Percentiles rank a stretch among this genome's conserved stretches.
Conservation (phyloP, 2,329 filamentous ascomycete genomes). For the Didymella pomorum region DNA sequence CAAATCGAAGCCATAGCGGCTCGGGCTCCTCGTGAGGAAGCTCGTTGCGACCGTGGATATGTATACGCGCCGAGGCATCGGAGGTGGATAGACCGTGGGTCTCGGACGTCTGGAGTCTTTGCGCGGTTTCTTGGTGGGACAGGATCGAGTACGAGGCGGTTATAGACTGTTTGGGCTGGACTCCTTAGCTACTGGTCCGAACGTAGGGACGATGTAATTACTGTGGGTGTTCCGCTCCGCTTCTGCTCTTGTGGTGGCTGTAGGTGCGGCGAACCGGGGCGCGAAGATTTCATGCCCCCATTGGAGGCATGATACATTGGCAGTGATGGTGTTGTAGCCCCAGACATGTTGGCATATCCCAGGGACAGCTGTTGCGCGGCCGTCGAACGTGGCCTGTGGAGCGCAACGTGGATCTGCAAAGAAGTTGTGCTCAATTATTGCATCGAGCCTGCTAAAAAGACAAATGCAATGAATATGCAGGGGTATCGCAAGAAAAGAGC, state of each 20-base stretch:
- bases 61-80: conserved; percentile 81
- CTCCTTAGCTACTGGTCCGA: conserved; percentile 18
- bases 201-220: conserved; percentile 21
- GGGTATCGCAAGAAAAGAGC: conserved; percentile 14
- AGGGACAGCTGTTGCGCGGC: conserved; percentile 40
- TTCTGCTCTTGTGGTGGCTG: conserved; percentile 38
- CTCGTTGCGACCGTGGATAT: conserved; percentile 88
- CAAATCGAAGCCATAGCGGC: conserved; percentile 90
- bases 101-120: conserved; percentile 81
- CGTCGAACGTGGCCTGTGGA: conserved; percentile 42
- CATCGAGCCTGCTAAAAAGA: conserved; percentile 31
- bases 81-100: conserved; percentile 79
- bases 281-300: conserved; percentile 38
- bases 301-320: conserved; percentile 63
- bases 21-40: conserved; percentile 93
- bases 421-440: conserved; percentile 26
- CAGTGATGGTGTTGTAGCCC: conserved; percentile 65
- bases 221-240: conserved; percentile 43
- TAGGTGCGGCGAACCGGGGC: conserved; percentile 42
- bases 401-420: conserved; percentile 20
- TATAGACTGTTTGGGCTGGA: conserved; percentile 45
- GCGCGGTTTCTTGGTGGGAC: conserved; percentile 79
- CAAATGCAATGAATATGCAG: conserved; percentile 13
- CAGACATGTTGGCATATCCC: conserved; percentile 69
- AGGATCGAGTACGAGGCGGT: conserved; percentile 68